These are phyloP conservation scores for Pichiaceae sp. DNA, from an alignment of 1,139 yeast species.

Conservation along the genomic window DNA sequence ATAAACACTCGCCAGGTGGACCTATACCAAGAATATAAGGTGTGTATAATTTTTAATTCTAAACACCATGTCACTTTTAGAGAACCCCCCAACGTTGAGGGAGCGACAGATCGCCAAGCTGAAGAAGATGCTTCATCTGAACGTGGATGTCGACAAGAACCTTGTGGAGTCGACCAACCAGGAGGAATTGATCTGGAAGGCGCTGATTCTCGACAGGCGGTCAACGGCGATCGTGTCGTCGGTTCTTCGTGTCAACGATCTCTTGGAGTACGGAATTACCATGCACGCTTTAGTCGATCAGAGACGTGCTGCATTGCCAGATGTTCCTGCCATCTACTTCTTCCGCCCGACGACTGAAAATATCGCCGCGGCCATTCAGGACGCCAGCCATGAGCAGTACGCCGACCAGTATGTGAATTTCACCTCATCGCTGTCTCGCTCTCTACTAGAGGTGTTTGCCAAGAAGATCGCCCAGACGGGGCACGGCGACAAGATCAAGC, in stretches of 20 bases:
- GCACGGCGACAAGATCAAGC: constrained; percentile 63
- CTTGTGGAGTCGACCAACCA: constrained; percentile 38
- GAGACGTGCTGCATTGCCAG: constrained; percentile 73
- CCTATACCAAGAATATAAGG: constrained; percentile 31
- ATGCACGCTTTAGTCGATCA: constrained; percentile 70
- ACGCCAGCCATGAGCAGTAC: constrained; percentile 65
- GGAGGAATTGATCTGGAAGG: constrained; percentile 83
- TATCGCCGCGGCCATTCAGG: constrained; percentile 58
- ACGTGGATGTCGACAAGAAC: constrained; percentile 55
- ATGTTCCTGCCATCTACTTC: constrained; percentile 90
- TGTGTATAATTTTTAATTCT: background rate
- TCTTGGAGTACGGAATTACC: constrained; percentile 82
- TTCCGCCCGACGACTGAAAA: constrained; percentile 82
- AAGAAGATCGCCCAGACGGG: constrained; percentile 68
- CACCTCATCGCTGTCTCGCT: constrained; percentile 70
- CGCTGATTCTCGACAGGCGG: constrained; percentile 70
- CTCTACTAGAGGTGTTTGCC: constrained; percentile 81
- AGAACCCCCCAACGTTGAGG: constrained; percentile 13
- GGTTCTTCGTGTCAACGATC: constrained; percentile 82
- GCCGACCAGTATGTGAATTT: constrained; percentile 79
- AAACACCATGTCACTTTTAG: constrained; percentile 12
- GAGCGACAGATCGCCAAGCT: constrained; percentile 31
- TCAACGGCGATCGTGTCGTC: constrained; percentile 85
- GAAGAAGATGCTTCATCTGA: constrained; percentile 64
- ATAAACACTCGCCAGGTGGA: constrained; percentile 81